Evolutionary conservation across 768 basidiomycete genomes (phyloP).

Genomic region (Daedaleopsis nitida): DNA sequence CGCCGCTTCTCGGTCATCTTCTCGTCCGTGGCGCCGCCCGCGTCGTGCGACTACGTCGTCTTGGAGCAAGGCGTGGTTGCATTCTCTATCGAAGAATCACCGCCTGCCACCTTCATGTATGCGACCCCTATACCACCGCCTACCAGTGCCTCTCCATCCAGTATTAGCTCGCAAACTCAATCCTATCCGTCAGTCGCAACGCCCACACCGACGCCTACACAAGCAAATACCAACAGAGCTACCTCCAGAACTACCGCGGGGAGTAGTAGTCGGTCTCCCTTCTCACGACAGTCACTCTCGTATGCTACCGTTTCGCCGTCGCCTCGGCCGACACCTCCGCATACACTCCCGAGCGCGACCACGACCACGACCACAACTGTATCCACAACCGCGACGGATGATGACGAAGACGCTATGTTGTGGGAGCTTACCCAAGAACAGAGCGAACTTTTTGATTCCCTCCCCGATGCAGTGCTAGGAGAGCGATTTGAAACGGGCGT

Average conservation of each 20-base stretch:
- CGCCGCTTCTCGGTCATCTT: conserved; percentile 80
- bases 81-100: conserved; percentile 11
- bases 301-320: not conserved
- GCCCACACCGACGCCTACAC: not conserved
- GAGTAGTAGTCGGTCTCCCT: not conserved
- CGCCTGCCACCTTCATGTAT: conserved; percentile 11
- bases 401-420: not conserved
- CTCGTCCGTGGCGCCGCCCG: conserved; percentile 58
- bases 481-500: not conserved
- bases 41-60: conserved; percentile 77
- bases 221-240: not conserved
- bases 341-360: not conserved
- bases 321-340: not conserved
- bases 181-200: not conserved
- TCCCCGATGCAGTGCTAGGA: not conserved
- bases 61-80: conserved; percentile 55
- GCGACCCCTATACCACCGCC: not conserved
- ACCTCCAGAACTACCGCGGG: not conserved
- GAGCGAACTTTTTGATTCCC: not conserved
- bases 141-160: not conserved
- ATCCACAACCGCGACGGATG: not conserved
- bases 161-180: not conserved
- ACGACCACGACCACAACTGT: not conserved
- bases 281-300: not conserved
- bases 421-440: conserved; percentile 1